Conservation (phyloP, 2,329 filamentous ascomycete species). For the Xylariaceae sp. region DNA sequence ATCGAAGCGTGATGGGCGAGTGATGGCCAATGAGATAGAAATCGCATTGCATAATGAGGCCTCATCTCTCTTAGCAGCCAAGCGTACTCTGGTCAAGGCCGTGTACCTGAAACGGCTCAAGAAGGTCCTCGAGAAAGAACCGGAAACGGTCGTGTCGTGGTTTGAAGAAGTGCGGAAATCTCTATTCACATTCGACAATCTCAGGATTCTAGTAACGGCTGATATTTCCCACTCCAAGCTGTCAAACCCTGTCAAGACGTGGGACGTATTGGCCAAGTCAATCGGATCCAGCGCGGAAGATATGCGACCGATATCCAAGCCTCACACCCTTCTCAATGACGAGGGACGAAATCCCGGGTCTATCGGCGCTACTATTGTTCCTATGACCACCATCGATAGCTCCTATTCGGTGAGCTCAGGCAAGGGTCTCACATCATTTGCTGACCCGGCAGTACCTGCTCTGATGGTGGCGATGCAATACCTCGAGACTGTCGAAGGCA, state of each 20-base stretch:
- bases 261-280: conserved; percentile 59
- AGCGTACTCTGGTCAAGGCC: conserved; percentile 78
- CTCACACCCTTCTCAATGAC: conserved; percentile 66
- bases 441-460: conserved; percentile 74
- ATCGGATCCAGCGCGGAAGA: conserved; percentile 45
- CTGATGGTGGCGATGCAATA: conserved; percentile 87
- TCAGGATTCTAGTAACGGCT: conserved; percentile 79
- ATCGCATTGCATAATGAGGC: conserved; percentile 76
- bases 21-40: conserved; percentile 62
- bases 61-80: conserved; percentile 71
- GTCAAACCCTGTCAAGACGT: conserved; percentile 69
- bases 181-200: conserved; percentile 79
- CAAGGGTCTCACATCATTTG: conserved; percentile 69
- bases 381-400: conserved; percentile 88
- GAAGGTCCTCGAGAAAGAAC: conserved; percentile 72
- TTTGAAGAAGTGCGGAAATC: conserved; percentile 72
- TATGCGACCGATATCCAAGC: conserved; percentile 67
- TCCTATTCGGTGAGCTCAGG: conserved; percentile 79
- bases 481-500: conserved; percentile 88
- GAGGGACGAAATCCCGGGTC: conserved; percentile 73
- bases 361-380: conserved; percentile 71
- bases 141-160: conserved; percentile 68
- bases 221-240: conserved; percentile 66
- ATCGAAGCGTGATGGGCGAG: conserved; percentile 77
- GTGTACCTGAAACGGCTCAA: conserved; percentile 83